phyloP scores from a whole-genome alignment of 257 asterid species.

The Cinchona pubescens region DNA sequence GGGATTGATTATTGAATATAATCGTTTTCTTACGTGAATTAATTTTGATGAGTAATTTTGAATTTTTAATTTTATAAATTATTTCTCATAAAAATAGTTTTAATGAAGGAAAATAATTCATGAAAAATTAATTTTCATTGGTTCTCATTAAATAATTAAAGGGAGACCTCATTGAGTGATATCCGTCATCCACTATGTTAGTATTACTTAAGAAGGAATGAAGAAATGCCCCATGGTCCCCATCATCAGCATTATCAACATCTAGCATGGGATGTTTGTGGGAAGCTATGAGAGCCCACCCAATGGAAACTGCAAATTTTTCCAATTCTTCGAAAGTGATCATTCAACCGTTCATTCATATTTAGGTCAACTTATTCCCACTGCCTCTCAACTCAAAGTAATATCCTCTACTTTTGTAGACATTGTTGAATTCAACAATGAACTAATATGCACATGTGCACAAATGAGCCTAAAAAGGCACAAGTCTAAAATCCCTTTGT shows the following conservation, averaged over 20 bases:
- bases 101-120: not conserved
- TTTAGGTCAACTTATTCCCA: not conserved
- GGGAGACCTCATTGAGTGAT: not conserved
- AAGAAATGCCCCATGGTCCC: too few relatives aligned
- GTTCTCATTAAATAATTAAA: too few relatives aligned
- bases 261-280: not conserved
- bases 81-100: too few relatives aligned
- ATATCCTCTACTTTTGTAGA: too few relatives aligned
- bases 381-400: not conserved
- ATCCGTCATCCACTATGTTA: not conserved
- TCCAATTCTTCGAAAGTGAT: not conserved
- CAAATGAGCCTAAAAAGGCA: too few relatives aligned
- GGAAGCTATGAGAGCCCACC: not conserved
- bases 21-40: too few relatives aligned
- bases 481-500: too few relatives aligned
- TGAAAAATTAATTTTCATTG: not conserved
- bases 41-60: too few relatives aligned
- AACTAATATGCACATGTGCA: too few relatives aligned
- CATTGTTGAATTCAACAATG: too few relatives aligned
- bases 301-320: not conserved
- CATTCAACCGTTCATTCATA: not conserved
- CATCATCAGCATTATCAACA: not conserved
- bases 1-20: too few relatives aligned
- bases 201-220: not conserved
- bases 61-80: too few relatives aligned